A percentile compares a stretch with the other conserved stretches of the same genome.
phyloP scores from a whole-genome alignment of 2,329 filamentous ascomycete genomes.

The Cercospora brassicicola region DNA sequence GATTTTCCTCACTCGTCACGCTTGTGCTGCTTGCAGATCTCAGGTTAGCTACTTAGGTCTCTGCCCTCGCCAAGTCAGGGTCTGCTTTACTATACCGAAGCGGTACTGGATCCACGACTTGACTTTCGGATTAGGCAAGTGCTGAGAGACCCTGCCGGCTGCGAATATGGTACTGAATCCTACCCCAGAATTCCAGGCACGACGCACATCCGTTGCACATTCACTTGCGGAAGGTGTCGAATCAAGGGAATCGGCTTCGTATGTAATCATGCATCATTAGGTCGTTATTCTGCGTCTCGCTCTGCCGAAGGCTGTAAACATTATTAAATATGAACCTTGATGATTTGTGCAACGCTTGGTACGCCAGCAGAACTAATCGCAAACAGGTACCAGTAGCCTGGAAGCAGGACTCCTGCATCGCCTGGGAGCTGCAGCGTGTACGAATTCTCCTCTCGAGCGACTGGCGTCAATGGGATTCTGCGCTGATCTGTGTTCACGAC shows the following conservation, averaged over 20 bases:
- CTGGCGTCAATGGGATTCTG: constrained; percentile 48
- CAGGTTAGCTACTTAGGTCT: not conserved
- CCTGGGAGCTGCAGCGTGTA: constrained; percentile 49
- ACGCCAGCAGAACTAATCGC: constrained; percentile 46
- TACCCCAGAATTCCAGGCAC: not conserved
- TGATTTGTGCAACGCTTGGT: constrained; percentile 50
- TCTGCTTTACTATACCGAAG: not conserved
- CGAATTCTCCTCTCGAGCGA: constrained; percentile 28
- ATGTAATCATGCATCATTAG: not conserved
- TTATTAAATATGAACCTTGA: constrained; percentile 33
- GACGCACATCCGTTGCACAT: not conserved
- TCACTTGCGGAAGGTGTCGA: not conserved
- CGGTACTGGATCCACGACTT: not conserved
- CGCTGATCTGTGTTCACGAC: constrained; percentile 61
- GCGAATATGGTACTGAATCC: not conserved
- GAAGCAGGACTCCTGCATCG: constrained; percentile 53
- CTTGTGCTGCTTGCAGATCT: not conserved
- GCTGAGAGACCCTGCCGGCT: not conserved
- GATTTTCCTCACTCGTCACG: not conserved
- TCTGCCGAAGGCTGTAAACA: not conserved
- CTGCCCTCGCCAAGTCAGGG: not conserved
- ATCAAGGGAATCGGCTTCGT: not conserved
- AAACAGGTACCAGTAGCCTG: constrained; percentile 59
- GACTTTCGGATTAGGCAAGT: not conserved
- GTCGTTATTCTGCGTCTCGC: not conserved